Evolutionary conservation across 768 basidiomycete species (phyloP), one percentile per base, ranked within the genome.

Genomic region (Hypsizygus marmoreus): DNA sequence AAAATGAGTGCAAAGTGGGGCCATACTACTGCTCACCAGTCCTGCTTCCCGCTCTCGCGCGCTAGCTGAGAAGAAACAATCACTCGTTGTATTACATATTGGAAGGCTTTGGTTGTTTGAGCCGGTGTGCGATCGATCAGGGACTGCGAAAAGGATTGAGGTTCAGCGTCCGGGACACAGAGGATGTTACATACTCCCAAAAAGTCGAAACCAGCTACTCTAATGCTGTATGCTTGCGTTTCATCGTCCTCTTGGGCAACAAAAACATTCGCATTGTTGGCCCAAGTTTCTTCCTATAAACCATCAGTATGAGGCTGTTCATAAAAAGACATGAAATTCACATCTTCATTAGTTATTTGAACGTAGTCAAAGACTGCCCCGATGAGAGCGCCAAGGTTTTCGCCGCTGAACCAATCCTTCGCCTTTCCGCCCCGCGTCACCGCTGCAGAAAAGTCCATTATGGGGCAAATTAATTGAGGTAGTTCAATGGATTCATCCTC

Each of bases 241-340:
- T 95, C 93, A 49, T 97, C 95, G 43, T 97, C 92, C 59, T 97
- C 95, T 60, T 98, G 92, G 19, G 88, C 86, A 23, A 98, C 84
- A 58, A 98, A 98, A 3, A 87, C 82, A 55, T 98, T 97, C 3
- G 91, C 84, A 56, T 97, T 88, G 42, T 76, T 80, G 2, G 82
- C 80, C 95, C 95, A 98, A 12, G 82, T 86, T 23, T 94, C 91
- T 60, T 94, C 93, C 93, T 97, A 50, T 10, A 35, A 31, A 16
- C 20, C 5, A 14, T 13, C 26, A 23, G 22, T 29, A 38, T 30
- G 22, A 20, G 47, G 43, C 38, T 50, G 46, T 24, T 41, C 43
- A 23, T 26, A 37, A 9, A 53, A 20, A 12, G 13, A 30, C 17
- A 45, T 16, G 5, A 16, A 6, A 68, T 83, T 49, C 60, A 93